A percentile compares a stretch with the other conserved stretches of the same genome.
Conservation (phyloP, 225 moss, liverwort and hornwort genomes). For the Lunularia cruciata region DNA sequence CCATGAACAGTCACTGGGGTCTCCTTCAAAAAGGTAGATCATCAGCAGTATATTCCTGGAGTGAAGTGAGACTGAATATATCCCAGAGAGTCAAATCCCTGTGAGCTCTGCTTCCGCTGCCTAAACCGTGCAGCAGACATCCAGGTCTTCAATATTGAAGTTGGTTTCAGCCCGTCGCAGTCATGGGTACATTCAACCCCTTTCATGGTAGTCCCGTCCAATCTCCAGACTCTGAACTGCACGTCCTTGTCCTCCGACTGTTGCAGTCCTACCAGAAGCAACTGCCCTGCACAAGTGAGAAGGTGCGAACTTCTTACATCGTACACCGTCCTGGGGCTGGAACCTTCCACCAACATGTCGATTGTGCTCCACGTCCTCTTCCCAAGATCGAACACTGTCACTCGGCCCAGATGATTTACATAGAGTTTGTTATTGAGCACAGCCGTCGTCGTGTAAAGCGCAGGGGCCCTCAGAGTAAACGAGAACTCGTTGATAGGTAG, state of each 20-base stretch:
- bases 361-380: constrained; percentile 10
- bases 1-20: no score
- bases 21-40: no score
- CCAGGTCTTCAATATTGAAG: constrained; percentile 17
- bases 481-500: constrained; percentile 25
- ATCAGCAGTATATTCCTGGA: constrained; percentile 18
- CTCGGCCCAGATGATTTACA: constrained; percentile 23
- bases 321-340: constrained; percentile 2
- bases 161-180: constrained; percentile 20
- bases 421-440: constrained; percentile 20
- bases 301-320: constrained; percentile 27
- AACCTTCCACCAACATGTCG: constrained; percentile 17
- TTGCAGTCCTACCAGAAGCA: constrained; percentile 23
- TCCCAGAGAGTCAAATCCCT: constrained; percentile 6
- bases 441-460: constrained; percentile 26
- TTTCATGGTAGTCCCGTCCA: constrained; percentile 20
- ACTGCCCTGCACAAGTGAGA: constrained; percentile 17
- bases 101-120: background rate
- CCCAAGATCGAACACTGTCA: constrained; percentile 7
- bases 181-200: constrained; percentile 21
- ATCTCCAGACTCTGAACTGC: constrained; percentile 23
- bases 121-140: constrained; percentile 17
- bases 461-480: constrained; percentile 19
- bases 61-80: constrained; percentile 10
- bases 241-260: constrained; percentile 21